phyloP scores from a whole-genome alignment of 345 rosid species.

The Gossypium anomalum region DNA sequence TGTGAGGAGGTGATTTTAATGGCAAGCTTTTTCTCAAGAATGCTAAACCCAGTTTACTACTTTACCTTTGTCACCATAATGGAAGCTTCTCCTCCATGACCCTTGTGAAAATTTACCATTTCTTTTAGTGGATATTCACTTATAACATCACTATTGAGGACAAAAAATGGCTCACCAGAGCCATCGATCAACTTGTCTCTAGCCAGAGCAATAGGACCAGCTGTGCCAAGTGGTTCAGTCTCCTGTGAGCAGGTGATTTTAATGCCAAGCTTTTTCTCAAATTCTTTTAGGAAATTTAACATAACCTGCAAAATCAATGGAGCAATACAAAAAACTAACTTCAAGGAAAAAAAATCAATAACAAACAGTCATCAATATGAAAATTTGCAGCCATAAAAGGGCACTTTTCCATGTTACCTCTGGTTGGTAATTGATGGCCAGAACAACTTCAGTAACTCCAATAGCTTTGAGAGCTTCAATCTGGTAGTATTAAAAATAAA shows the following conservation, averaged over 20 bases:
- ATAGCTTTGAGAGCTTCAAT: slow-evolving; percentile 70
- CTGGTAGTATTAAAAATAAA: slow-evolving; percentile 23
- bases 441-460: slow-evolving; percentile 75
- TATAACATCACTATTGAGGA: slow-evolving; percentile 82
- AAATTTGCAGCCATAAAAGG: neutral
- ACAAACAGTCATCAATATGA: neutral
- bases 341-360: neutral
- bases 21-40: neutral
- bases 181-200: slow-evolving; percentile 59
- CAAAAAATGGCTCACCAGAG: slow-evolving; percentile 70
- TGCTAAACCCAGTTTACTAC: slow-evolving; percentile 25
- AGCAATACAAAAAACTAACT: neutral
- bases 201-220: slow-evolving; percentile 79
- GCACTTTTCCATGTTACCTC: slow-evolving; percentile 34
- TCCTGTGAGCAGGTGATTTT: slow-evolving; percentile 77
- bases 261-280: slow-evolving; percentile 67
- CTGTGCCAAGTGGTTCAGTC: slow-evolving; percentile 85
- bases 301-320: slow-evolving; percentile 39
- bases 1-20: no score
- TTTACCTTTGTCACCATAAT: slow-evolving; percentile 82
- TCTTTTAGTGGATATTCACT: slow-evolving; percentile 67
- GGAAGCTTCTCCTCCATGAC: slow-evolving; percentile 77
- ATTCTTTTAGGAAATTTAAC: slow-evolving; percentile 68
- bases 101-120: slow-evolving; percentile 64
- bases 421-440: slow-evolving; percentile 84